phyloP scores from a whole-genome alignment of 345 rosid genomes.

The Streptanthus diversifolius region DNA sequence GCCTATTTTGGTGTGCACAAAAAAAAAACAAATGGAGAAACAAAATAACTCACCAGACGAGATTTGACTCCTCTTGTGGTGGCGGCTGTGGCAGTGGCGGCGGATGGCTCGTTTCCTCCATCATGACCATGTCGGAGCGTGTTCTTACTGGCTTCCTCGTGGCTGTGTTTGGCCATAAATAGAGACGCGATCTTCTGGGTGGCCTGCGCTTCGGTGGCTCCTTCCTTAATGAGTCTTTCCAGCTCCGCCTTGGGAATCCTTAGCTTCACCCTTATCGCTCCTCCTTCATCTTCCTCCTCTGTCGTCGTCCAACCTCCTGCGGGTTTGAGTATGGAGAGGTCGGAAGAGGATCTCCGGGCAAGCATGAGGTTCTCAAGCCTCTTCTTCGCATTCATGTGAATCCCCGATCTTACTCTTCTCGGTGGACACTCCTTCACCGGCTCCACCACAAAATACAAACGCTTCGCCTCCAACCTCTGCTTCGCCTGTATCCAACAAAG shows the following conservation, averaged over 20 bases:
- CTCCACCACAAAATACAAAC: constrained; percentile 86
- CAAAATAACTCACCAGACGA: constrained; percentile 46
- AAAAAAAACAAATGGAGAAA: background rate
- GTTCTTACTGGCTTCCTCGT: background rate
- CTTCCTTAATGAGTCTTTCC: constrained; percentile 62
- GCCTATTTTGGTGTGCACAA: background rate
- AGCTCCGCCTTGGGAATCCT: constrained; percentile 66
- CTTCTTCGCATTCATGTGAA: constrained; percentile 78
- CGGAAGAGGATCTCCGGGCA: constrained; percentile 76
- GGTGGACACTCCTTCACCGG: constrained; percentile 44
- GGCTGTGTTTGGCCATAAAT: constrained; percentile 26
- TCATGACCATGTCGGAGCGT: background rate
- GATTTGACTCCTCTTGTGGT: constrained; percentile 37
- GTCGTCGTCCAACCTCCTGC: constrained; percentile 7
- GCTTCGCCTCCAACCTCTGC: constrained; percentile 56
- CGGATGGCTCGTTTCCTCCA: constrained; percentile 9
- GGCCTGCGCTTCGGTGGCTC: constrained; percentile 54
- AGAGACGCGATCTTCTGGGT: constrained; percentile 53
- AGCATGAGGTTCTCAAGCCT: constrained; percentile 83
- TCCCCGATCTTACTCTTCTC: constrained; percentile 81
- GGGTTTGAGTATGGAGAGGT: constrained; percentile 58
- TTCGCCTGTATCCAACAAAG: constrained; percentile 16
- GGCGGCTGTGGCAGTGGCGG: background rate
- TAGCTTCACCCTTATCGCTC: constrained; percentile 52
- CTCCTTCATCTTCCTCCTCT: constrained; percentile 9